phyloP scores from a whole-genome alignment of 441 rosid species.

The Monsonia emarginata region DNA sequence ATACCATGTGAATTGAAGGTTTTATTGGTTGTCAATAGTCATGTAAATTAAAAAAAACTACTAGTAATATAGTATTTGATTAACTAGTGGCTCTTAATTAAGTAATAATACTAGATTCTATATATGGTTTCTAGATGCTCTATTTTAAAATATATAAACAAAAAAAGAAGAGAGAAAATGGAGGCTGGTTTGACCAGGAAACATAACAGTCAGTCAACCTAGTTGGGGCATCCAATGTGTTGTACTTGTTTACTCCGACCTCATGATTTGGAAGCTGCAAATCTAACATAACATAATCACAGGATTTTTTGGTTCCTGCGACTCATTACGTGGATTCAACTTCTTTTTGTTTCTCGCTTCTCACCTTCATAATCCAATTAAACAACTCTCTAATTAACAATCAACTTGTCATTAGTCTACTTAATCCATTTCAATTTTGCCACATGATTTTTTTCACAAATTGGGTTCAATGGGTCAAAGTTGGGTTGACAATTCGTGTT shows the following conservation, averaged over 20 bases:
- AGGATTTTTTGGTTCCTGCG: constrained; percentile 7
- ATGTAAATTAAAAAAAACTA: no score
- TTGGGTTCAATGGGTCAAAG: no score
- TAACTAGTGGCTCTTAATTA: not conserved
- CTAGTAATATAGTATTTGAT: not conserved
- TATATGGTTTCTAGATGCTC: not conserved
- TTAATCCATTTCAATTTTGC: no score
- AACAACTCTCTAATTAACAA: no score
- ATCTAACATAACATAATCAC: not conserved
- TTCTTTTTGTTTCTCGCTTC: not conserved
- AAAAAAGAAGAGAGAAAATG: not conserved
- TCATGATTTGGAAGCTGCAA: constrained; percentile 27
- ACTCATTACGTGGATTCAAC: constrained; percentile 18
- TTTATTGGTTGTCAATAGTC: constrained; percentile 24
- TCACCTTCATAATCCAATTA: not conserved
- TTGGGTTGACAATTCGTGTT: no score
- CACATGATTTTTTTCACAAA: no score
- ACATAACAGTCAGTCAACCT: constrained; percentile 25
- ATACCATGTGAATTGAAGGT: constrained; percentile 34
- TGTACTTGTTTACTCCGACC: constrained; percentile 9
- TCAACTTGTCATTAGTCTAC: no score
- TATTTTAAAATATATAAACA: no score
- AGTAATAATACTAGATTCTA: not conserved
- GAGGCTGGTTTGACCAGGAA: constrained; percentile 21
- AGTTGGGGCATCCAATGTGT: constrained; percentile 21